Base-by-base conservation (phyloP, 2,329 filamentous ascomycete genomes). In the Penicillium sp. region DNA sequence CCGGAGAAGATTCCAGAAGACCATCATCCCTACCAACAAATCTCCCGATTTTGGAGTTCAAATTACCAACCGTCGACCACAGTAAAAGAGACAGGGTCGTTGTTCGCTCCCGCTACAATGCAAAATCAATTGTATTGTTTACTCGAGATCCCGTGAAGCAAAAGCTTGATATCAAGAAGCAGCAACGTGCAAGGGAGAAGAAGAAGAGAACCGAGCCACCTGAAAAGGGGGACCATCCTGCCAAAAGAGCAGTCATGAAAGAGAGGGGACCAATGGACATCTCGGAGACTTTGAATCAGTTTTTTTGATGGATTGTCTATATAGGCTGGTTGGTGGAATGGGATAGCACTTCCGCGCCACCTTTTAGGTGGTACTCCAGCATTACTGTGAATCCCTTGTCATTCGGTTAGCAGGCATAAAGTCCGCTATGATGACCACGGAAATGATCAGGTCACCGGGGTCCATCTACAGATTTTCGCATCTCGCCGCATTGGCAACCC, bases 171-270 rank as follows among this genome's bases (percentile, higher is more conserved):
- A 18, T 6, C 4, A 34, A 41, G 29, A 46, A 29, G 5, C 25
- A 35, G 47, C 21, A 51, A 23, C 34, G 38, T 8, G 44, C 42
- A 13, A 53, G 27, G 27, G 38, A 37, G 8, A 46, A 46, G 13
- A 56, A 37, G 8, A 46, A 31, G 23, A 15, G 38, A 12, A 27
- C 25, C 7, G 27, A 51, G 23, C 25, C 45, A 16, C 27, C 32
- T 4, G 39, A 45, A 37, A 21, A 13, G 15, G 41, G 39, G 39
- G 29, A 27, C 31, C 49, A 47, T 38, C 47, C 52, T 32, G 6
- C 23, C 41, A 52, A 55, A 29, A 37, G 54, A 35, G 32, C 35
- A 15, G 34, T 54, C 12, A 56, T 56, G 54, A 57, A 55, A 38
- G 52, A 55, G 6, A 48, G 41, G 25, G 34, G 41, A 23, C 15